A percentile compares a stretch with the other conserved stretches of the same genome.
phyloP scores from a whole-genome alignment of 179 eudicot genomes.

The Silene vulgaris region DNA sequence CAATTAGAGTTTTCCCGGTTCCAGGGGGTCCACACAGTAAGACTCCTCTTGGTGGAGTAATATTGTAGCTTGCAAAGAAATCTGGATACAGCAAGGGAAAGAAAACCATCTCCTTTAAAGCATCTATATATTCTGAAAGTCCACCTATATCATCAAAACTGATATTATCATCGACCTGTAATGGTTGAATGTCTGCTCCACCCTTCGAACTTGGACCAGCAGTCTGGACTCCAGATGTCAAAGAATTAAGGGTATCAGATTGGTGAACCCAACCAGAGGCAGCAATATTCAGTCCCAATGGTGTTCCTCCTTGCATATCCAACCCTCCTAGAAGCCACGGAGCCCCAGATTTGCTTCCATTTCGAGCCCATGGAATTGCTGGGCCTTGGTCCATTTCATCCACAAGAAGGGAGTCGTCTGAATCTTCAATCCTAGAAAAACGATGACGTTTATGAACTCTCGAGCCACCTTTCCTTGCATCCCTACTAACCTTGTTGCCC shows the following conservation, averaged over 20 bases:
- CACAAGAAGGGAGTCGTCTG: constrained; percentile 97
- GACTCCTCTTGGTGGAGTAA: constrained; percentile 99
- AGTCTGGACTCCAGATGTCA: constrained; percentile 80
- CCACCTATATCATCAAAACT: constrained; percentile 97
- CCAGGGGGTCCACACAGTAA: constrained; percentile 98
- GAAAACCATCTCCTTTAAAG: constrained; percentile 96
- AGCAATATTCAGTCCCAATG: constrained; percentile 92
- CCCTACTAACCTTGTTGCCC: constrained; percentile 80
- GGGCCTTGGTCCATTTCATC: constrained; percentile 98
- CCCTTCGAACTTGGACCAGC: constrained; percentile 99
- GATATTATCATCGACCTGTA: constrained; percentile 89
- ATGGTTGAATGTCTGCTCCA: constrained; percentile 97
- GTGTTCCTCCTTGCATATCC: constrained; percentile 70
- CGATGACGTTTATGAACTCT: constrained; percentile 95
- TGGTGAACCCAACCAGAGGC: constrained; percentile 99
- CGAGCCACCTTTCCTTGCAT: constrained; percentile 79
- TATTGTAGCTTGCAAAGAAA: constrained; percentile 85
- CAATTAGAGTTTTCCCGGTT: constrained; percentile 93
- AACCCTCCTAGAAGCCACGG: constrained; percentile 97
- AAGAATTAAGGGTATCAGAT: constrained; percentile 57
- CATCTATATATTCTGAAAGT: constrained; percentile 80
- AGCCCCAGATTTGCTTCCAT: constrained; percentile 70
- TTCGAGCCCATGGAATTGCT: constrained; percentile 92
- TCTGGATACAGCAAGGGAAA: constrained; percentile 94
- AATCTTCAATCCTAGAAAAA: constrained; percentile 77